Conservation (phyloP, 2,329 filamentous ascomycete species). For the Taxawa tesnikishii region DNA sequence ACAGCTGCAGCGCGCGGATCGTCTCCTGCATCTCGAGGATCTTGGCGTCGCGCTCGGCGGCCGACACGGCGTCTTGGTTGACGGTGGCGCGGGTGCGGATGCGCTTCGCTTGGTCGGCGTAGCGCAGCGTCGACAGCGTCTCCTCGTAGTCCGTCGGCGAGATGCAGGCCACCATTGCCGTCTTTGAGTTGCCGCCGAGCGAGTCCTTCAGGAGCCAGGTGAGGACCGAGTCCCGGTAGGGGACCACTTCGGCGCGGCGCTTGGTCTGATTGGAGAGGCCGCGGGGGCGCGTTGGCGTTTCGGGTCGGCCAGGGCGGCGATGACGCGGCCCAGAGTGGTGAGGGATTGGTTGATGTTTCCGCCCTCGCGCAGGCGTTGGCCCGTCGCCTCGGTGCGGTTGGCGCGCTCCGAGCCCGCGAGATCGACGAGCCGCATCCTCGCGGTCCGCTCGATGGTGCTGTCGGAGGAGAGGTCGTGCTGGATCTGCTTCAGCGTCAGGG, state of each 20-base stretch:
- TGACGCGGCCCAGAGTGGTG: conserved; percentile 88
- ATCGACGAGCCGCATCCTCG: conserved; percentile 88
- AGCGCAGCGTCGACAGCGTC: conserved; percentile 87
- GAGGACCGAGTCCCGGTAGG: conserved; percentile 79
- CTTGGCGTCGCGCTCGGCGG: conserved; percentile 86
- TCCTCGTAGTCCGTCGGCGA: conserved; percentile 94
- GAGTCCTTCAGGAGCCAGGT: conserved; percentile 91
- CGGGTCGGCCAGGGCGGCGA: conserved; percentile 70
- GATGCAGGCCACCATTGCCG: conserved; percentile 98
- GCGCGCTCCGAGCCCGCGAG: conserved; percentile 89
- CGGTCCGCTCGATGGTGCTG: conserved; percentile 89
- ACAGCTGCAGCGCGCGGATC: conserved; percentile 75
- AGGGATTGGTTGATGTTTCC: conserved; percentile 99
- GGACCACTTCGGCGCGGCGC: conserved; percentile 47
- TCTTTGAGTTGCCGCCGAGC: conserved; percentile 92
- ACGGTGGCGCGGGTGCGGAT: conserved; percentile 90
- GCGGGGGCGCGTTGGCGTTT: conserved; percentile 41
- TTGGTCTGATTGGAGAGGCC: conserved; percentile 32
- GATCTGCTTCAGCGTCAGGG: conserved; percentile 95
- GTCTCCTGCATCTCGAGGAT: conserved; percentile 92
- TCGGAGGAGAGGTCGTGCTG: conserved; percentile 96
- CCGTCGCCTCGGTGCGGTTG: conserved; percentile 90
- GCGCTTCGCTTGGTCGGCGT: conserved; percentile 93
- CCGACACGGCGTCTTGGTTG: conserved; percentile 89
- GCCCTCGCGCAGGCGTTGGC: conserved; percentile 78